phyloP scores from a whole-genome alignment of 1,284 basidiomycete genomes.

The Puccinia coronata region DNA sequence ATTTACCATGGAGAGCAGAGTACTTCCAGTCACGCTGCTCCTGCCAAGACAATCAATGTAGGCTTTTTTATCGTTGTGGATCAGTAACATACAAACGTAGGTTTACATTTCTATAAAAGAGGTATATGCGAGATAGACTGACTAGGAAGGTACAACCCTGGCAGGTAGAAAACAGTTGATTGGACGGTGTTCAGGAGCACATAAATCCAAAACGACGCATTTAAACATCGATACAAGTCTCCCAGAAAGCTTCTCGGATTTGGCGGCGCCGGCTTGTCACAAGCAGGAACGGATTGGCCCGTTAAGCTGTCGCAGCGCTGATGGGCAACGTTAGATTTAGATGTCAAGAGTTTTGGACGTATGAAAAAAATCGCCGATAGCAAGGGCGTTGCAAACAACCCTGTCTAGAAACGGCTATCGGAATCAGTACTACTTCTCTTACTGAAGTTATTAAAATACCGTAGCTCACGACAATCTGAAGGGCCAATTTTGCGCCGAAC shows the following conservation, averaged over 20 bases:
- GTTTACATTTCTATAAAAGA: background rate
- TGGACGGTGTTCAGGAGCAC: constrained; percentile 33
- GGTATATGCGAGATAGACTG: background rate
- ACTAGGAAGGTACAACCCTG: constrained; percentile 48
- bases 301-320: background rate
- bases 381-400: background rate
- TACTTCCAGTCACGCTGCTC: constrained; percentile 1
- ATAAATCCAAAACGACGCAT: constrained; percentile 27
- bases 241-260: background rate
- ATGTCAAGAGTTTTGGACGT: background rate
- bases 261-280: background rate
- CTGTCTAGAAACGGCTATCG: background rate
- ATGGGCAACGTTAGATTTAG: too few relatives aligned
- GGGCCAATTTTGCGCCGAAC: constrained; percentile 6
- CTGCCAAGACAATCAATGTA: constrained; percentile 5
- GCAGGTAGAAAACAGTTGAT: constrained; percentile 37
- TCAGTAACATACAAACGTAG: background rate
- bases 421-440: background rate
- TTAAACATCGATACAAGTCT: constrained; percentile 9
- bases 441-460: background rate
- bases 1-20: constrained; percentile 15
- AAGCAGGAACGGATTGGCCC: background rate
- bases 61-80: background rate
- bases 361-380: constrained; percentile 4
- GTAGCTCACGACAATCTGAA: constrained; percentile 18